Evolutionary conservation across 768 basidiomycete genomes (phyloP), one percentile per base, ranked within the genome.

Genomic region (Boletus coccyginus): DNA sequence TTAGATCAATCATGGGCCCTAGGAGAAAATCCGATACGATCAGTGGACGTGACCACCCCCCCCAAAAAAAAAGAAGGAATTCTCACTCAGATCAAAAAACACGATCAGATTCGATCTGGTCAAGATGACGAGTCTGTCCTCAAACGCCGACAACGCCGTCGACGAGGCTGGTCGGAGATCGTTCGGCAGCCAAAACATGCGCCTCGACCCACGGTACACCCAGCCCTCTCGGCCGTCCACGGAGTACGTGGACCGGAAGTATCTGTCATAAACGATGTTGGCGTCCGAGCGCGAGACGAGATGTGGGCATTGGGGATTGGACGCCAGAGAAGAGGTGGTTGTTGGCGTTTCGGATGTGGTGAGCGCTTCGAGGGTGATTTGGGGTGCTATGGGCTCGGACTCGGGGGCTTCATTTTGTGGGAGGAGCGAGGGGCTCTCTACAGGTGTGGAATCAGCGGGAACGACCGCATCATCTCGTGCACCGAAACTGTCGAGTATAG

Each of bases 111-210:
- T 24, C 12, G 49, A 53, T 21, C 42, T 17, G 3, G 47, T 35
- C 29, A 61, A 6, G 36, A 64, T 58, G 21, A 46, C 49, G 16
- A 64, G 47, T 36, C 31, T 47, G 31, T 64, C 59, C 7, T 46
- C 52, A 24, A 55, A 55, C n/a, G 59, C 63, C 21, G 49, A 43
- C 10, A 64, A 21, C 9, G 45, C 53, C 0, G 8, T 50, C 41
- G 62, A 43, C 33, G 46, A 52, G 1, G 14, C 31, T 3, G 62
- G 63, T 33, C 59, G 58, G 8, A 60, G 24, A n/a, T 60, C 59
- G 27, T n/a, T n/a, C 5, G 59, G 63, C 16, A 64, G 19, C 63
- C 62, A 64, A 16, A 60, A 53, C 46, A 64, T 50, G 32, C 62
- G 38, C 44, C 32, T 49, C 36, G 53, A 57, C 6, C 63, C 59